Evolutionary conservation across 805 yeast genomes (phyloP).

Genomic region (Candida alai): DNA sequence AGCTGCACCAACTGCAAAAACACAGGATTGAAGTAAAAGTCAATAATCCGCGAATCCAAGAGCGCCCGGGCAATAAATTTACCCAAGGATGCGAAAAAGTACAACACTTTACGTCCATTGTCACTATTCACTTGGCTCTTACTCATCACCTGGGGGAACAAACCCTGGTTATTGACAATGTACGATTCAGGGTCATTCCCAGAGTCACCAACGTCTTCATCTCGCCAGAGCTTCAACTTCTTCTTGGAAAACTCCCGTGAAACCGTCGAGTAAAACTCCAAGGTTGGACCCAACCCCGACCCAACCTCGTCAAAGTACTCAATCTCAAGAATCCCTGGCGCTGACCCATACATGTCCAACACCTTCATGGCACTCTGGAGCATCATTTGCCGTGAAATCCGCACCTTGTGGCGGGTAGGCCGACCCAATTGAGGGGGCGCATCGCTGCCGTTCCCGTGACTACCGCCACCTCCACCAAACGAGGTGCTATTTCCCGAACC

Average conservation of each 20-base stretch:
- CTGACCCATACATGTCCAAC: slow-evolving; percentile 66
- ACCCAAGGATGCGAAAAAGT: slow-evolving; percentile 67
- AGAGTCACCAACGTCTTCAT: slow-evolving; percentile 17
- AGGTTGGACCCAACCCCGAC: slow-evolving; percentile 94
- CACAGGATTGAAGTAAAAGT: slow-evolving; percentile 67
- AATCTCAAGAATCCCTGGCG: slow-evolving; percentile 80
- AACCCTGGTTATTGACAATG: slow-evolving; percentile 45
- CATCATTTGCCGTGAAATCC: slow-evolving; percentile 67
- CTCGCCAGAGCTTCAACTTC: slow-evolving; percentile 68
- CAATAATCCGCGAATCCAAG: slow-evolving; percentile 83
- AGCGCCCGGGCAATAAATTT: slow-evolving; percentile 82
- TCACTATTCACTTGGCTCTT: slow-evolving; percentile 18
- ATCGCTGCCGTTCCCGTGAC: slow-evolving; percentile 14
- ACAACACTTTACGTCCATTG: slow-evolving; percentile 40
- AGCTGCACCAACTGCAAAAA: slow-evolving; percentile 61
- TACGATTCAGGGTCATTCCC: slow-evolving; percentile 22
- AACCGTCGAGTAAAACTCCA: slow-evolving; percentile 83
- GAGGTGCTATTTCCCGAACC: slow-evolving; percentile 8
- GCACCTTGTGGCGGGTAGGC: slow-evolving; percentile 71
- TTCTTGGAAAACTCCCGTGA: slow-evolving; percentile 68
- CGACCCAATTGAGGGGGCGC: slow-evolving; percentile 76
- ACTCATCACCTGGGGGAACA: slow-evolving; percentile 71
- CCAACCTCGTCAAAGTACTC: slow-evolving; percentile 91
- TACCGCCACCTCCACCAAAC: slow-evolving; percentile 5
- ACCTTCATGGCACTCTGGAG: slow-evolving; percentile 78